These are phyloP conservation scores for Tuber aestivum DNA, from an alignment of 495 filamentous ascomycete species.

Conservation along the genomic window DNA sequence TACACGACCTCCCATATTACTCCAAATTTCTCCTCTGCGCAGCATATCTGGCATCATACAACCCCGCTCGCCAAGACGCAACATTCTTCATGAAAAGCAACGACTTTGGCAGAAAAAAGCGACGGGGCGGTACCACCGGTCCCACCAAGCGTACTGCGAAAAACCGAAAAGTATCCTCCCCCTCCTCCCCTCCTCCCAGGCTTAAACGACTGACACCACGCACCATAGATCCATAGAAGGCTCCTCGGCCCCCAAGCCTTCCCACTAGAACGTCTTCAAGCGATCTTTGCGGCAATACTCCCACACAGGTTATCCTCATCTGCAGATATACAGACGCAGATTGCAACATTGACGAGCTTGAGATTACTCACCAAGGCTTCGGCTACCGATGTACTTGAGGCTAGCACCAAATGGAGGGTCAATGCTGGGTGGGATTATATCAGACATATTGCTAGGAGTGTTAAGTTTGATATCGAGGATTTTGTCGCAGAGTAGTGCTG, in stretches of 20 bases:
- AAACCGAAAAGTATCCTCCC: constrained; percentile 54
- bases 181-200: constrained; percentile 46
- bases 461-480: constrained; percentile 67
- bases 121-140: constrained; percentile 49
- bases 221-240: constrained; percentile 56
- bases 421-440: constrained; percentile 71
- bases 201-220: constrained; percentile 13
- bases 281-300: constrained; percentile 75
- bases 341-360: constrained; percentile 75
- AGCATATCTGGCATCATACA: constrained; percentile 88
- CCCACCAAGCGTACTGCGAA: constrained; percentile 45
- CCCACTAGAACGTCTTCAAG: constrained; percentile 75
- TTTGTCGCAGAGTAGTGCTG: constrained; percentile 56
- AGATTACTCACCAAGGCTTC: constrained; percentile 61
- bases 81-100: constrained; percentile 79
- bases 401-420: constrained; percentile 64
- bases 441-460: constrained; percentile 56
- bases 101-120: constrained; percentile 51
- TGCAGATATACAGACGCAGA: constrained; percentile 51
- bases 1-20: constrained; percentile 63
- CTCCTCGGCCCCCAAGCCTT: constrained; percentile 73
- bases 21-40: constrained; percentile 76
- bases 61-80: constrained; percentile 67
- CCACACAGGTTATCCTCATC: constrained; percentile 57
- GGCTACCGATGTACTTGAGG: constrained; percentile 56